Evolutionary conservation across 257 asterid species (phyloP).

Genomic region (Fraxinus quadrangulata): DNA sequence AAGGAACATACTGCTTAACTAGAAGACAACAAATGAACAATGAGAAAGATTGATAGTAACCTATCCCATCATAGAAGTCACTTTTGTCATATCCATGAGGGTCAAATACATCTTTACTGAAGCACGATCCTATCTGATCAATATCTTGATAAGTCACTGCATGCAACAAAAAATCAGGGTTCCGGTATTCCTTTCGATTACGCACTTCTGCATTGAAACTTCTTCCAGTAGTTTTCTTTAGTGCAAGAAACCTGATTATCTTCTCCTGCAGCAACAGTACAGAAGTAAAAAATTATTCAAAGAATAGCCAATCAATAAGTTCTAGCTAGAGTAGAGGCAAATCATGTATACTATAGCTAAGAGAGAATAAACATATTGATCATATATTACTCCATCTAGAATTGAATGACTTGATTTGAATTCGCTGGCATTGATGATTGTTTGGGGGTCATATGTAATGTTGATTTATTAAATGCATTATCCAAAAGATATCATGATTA

Average conservation of each 20-base stretch:
- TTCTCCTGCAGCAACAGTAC: conserved; percentile 53
- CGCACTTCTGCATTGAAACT: conserved; percentile 95
- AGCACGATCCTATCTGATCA: conserved; percentile 96
- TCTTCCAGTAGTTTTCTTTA: conserved; percentile 73
- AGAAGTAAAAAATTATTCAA: conserved; percentile 19
- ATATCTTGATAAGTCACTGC: conserved; percentile 93
- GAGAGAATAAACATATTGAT: background rate
- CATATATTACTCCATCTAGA: background rate
- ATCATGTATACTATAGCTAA: background rate
- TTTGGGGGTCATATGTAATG: background rate
- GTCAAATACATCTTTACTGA: conserved; percentile 86
- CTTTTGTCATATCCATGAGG: conserved; percentile 95
- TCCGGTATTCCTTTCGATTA: conserved; percentile 87
- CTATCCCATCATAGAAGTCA: conserved; percentile 93
- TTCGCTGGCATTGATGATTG: background rate
- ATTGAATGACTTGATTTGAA: background rate
- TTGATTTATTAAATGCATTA: background rate
- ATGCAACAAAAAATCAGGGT: conserved; percentile 93
- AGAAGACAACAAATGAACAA: conserved; percentile 16
- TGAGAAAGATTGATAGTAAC: conserved; percentile 35
- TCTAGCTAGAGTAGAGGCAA: background rate
- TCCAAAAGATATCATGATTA: background rate
- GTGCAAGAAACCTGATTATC: conserved; percentile 62
- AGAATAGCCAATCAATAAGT: conserved; percentile 19
- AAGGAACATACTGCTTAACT: background rate